A percentile compares a stretch with the other conserved stretches of the same genome.
Conservation (phyloP, 108 stramenopile genomes). For the Craspedostauros australis region DNA sequence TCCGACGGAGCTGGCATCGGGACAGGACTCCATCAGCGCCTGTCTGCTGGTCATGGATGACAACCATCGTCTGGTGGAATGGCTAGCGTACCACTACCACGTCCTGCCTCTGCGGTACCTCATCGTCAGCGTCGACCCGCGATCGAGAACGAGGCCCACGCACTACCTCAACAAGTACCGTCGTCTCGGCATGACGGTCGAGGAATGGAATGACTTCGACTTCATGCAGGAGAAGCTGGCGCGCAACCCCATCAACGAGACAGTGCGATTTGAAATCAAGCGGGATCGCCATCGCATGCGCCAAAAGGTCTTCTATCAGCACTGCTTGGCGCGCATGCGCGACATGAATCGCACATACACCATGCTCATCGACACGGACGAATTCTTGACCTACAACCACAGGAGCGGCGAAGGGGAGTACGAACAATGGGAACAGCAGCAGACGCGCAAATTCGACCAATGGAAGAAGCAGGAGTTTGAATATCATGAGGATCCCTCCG, state of each 20-base stretch:
- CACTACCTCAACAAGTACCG: conserved; percentile 40
- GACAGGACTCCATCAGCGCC: conserved; percentile 29
- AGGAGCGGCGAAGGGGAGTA: conserved; percentile 19
- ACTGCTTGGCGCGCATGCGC: conserved; percentile 21
- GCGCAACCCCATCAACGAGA: conserved; percentile 11
- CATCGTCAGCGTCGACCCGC: conserved; percentile 62
- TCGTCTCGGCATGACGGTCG: conserved; percentile 19
- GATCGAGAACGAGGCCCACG: conserved; percentile 26
- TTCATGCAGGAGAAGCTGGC: conserved; percentile 17
- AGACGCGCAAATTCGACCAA: background rate
- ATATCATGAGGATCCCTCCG: too few relatives aligned
- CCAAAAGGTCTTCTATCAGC: conserved; percentile 38
- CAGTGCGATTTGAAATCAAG: conserved; percentile 26
- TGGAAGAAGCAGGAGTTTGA: background rate
- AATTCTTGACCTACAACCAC: conserved; percentile 41
- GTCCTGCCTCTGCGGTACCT: conserved; percentile 53
- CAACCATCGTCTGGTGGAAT: conserved; percentile 37
- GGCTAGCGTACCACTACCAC: conserved; percentile 76
- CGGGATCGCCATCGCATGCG: conserved; percentile 40
- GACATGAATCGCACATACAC: conserved; percentile 31
- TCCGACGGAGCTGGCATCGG: too few relatives aligned
- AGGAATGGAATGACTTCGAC: conserved; percentile 26
- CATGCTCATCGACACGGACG: conserved; percentile 41
- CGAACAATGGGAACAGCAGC: conserved; percentile 13
- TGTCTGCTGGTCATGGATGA: conserved; percentile 64